Evolutionary conservation across 2,329 filamentous ascomycete genomes (phyloP).

Genomic region (Calonectria naviculata): DNA sequence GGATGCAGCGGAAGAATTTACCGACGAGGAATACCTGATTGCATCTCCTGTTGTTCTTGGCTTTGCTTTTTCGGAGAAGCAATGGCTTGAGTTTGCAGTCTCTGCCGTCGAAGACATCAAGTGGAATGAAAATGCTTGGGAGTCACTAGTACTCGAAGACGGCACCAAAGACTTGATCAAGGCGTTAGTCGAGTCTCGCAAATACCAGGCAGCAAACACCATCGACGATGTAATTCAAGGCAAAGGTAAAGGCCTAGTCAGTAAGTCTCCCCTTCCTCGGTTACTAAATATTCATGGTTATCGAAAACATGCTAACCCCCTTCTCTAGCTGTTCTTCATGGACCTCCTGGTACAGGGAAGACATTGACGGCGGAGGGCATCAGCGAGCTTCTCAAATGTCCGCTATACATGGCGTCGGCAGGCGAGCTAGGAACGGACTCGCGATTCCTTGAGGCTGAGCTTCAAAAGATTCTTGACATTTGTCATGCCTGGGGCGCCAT

Average conservation of each 20-base stretch:
- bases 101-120: constrained; percentile 82
- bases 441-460: constrained; percentile 76
- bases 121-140: constrained; percentile 87
- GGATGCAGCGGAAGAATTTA: constrained; percentile 61
- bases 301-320: constrained; percentile 25
- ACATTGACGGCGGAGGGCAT: constrained; percentile 90
- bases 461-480: constrained; percentile 87
- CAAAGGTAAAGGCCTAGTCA: constrained; percentile 87
- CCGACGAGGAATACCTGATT: constrained; percentile 85
- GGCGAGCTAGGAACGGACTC: constrained; percentile 86
- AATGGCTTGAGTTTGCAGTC: constrained; percentile 90
- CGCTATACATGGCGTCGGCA: constrained; percentile 84
- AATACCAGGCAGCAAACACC: constrained; percentile 82
- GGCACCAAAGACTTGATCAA: constrained; percentile 73
- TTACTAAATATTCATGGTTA: neutral
- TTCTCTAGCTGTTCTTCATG: constrained; percentile 75
- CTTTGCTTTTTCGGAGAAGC: constrained; percentile 88
- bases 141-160: constrained; percentile 78
- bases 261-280: constrained; percentile 46
- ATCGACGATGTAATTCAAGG: constrained; percentile 87
- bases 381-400: constrained; percentile 83
- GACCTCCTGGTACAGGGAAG: constrained; percentile 88
- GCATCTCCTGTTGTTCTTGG: constrained; percentile 87
- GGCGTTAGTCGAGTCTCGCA: constrained; percentile 86
- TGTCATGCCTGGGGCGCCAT: constrained; percentile 90